phyloP scores from a whole-genome alignment of 805 yeast species.

The Zygoascus biomembranicola region DNA sequence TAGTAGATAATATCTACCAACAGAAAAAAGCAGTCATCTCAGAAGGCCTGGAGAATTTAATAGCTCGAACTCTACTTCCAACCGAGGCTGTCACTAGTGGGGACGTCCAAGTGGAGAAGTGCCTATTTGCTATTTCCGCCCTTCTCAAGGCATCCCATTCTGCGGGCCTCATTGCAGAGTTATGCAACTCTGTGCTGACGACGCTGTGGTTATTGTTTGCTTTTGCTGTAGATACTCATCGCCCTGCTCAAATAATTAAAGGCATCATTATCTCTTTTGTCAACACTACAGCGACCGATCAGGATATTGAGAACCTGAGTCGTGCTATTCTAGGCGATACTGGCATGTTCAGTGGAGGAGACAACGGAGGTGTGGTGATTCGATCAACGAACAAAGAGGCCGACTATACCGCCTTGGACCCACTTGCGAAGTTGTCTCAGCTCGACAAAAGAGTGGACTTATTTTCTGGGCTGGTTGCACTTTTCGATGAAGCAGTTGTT shows the following conservation, averaged over 20 bases:
- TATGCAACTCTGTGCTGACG: conserved; percentile 5
- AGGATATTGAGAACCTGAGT: neutral
- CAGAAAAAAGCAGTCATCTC: conserved; percentile 34
- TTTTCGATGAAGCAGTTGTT: conserved; percentile 41
- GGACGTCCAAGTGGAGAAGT: neutral
- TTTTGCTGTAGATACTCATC: conserved; percentile 10
- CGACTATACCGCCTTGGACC: conserved; percentile 17
- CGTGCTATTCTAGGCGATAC: neutral
- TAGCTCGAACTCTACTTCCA: neutral
- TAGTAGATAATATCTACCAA: conserved; percentile 38
- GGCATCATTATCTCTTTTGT: conserved; percentile 7
- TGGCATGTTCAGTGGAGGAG: neutral
- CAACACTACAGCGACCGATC: conserved; percentile 1
- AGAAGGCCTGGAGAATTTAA: conserved; percentile 33
- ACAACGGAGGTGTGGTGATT: conserved; percentile 26
- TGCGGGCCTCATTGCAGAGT: conserved; percentile 2
- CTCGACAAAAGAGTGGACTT: conserved; percentile 39
- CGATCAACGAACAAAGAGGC: conserved; percentile 28
- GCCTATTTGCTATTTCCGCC: neutral
- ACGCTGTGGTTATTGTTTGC: conserved; percentile 20
- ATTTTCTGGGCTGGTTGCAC: conserved; percentile 38
- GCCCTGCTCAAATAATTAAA: conserved; percentile 11
- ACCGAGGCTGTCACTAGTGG: neutral
- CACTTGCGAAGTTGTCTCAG: conserved; percentile 27
- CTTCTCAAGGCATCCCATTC: neutral